Base-by-base conservation (phyloP, 2,329 filamentous ascomycete genomes). In the Diaporthe australafricana region DNA sequence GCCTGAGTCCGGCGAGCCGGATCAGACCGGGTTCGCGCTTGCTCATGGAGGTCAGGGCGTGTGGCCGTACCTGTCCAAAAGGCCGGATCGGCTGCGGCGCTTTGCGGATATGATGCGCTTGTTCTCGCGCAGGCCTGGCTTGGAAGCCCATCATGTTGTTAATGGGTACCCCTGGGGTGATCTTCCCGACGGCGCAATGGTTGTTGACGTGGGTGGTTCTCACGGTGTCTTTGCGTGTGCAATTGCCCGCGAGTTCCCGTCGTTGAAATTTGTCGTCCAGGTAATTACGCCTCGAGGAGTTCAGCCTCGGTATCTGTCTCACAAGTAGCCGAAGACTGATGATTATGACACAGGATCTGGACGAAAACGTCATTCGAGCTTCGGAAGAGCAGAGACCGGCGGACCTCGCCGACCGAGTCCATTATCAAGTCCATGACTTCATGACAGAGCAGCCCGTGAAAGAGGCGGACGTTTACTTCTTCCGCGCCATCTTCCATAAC, bases 401-500 rank as follows among this genome's bases (percentile, higher is more conserved):
- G 75, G 56, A 73, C 5, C 73, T 78, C 12, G 60, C 67, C 50
- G 42, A 67, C 4, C 72, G 77, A 42, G 75, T 79, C 16, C 60
- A 67, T 25, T 73, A 79, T 62, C 76, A 74, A 11, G 75, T 75
- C 0, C 77, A 80, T 72, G 77, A 79, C 70, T 79, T 79, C 74
- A 78, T 80, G 70, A 75, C 73, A 0, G 73, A 77, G 16, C 79
- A 80, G 68, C 70, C 78, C 7, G 75, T 62, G 8, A 55, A 76
- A 14, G 63, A 74, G 6, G 78, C 76, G 1, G 74, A 77, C 3
- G 75, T 74, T 27, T 81, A 79, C 71, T 77, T 81, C 53, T 77
- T 82, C 70, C 77, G 79, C 30, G 76, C 75, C 63, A 79, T 82
- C 48, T 77, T 82, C 56, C 80, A 82, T 70, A 78, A 77, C 67